These are phyloP conservation scores for Neltuma alba DNA, from an alignment of 306 rosid species.

Conservation along the genomic window DNA sequence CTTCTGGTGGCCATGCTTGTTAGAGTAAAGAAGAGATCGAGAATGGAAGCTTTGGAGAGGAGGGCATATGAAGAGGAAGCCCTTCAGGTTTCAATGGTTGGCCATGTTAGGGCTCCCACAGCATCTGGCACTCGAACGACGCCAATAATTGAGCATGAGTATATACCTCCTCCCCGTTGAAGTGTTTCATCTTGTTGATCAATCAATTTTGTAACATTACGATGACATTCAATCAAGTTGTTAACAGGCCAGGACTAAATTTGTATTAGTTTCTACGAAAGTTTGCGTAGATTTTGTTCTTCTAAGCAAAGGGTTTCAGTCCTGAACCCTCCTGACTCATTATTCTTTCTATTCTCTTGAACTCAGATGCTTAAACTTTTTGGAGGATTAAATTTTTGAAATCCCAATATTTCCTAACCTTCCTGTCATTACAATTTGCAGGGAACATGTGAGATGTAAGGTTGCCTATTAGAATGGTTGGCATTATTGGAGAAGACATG, in stretches of 20 bases:
- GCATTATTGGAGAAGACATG: not conserved
- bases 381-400: not conserved
- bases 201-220: conserved; percentile 55
- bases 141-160: conserved; percentile 67
- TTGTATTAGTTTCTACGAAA: conserved; percentile 20
- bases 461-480: not conserved
- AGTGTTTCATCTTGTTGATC: conserved; percentile 7
- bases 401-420: not conserved
- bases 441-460: not conserved
- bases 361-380: not conserved
- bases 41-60: conserved; percentile 84
- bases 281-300: not conserved
- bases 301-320: not conserved
- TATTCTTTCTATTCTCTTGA: conserved; percentile 16
- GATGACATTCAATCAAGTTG: conserved; percentile 33
- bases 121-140: conserved; percentile 69
- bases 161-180: conserved; percentile 59
- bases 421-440: not conserved
- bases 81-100: conserved; percentile 96
- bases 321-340: conserved; percentile 15
- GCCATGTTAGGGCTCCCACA: conserved; percentile 90
- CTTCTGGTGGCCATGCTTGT: conserved; percentile 93
- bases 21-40: conserved; percentile 86
- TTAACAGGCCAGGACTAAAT: conserved; percentile 6
- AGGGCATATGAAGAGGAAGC: conserved; percentile 97